Conservation (phyloP, 805 yeast species). For the Saccharomycopsis vini region DNA sequence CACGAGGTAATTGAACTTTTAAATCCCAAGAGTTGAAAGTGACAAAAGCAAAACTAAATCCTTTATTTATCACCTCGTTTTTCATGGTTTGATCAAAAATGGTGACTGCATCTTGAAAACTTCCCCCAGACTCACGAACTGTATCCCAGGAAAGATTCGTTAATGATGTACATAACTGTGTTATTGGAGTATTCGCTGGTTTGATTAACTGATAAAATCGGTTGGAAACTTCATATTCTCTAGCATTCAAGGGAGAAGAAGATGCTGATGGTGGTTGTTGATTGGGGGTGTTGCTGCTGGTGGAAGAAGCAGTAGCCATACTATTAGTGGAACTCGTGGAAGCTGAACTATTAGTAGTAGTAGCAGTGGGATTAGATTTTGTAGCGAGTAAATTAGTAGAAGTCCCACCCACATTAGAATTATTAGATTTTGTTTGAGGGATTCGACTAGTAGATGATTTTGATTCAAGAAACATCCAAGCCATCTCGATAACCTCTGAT, state of each 20-base stretch:
- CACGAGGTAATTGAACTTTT: conserved; percentile 70
- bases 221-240: neutral
- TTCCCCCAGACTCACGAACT: neutral
- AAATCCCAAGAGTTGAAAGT: conserved; percentile 60
- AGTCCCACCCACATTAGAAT: too few species aligned
- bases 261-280: too few species aligned
- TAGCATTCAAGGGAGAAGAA: too few species aligned
- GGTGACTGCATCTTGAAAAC: neutral
- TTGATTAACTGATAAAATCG: neutral
- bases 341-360: too few species aligned
- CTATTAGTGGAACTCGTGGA: too few species aligned
- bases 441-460: neutral
- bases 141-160: conserved; percentile 2
- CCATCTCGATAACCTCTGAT: neutral
- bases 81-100: neutral
- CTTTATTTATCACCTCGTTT: too few species aligned
- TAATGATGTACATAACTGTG: conserved; percentile 40
- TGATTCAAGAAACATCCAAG: neutral
- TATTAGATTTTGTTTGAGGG: too few species aligned
- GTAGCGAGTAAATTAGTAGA: too few species aligned
- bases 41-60: conserved; percentile 35
- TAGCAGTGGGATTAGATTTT: too few species aligned
- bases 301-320: too few species aligned
- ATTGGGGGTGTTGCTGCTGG: too few species aligned
- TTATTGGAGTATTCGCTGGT: conserved; percentile 14